These are phyloP conservation scores for Thecaphora thlaspeos DNA, from an alignment of 1,284 basidiomycete genomes.

Conservation along the genomic window DNA sequence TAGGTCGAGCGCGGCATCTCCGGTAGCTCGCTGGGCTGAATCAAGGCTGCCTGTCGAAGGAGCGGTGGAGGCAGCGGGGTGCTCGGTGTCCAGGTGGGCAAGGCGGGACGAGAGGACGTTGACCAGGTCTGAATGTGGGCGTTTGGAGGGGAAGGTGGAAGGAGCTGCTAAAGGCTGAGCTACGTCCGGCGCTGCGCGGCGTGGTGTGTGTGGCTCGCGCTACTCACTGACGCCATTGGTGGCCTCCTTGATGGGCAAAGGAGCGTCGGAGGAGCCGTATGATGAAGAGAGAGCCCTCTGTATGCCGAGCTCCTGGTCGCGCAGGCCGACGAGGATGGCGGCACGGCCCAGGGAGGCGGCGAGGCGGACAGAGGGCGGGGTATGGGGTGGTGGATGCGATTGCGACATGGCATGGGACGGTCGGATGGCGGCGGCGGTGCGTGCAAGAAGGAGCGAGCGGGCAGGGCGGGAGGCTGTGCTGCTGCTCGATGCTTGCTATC, in stretches of 20 bases:
- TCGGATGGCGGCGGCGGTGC: no score
- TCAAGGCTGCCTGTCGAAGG: no score
- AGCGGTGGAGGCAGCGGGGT: neutral
- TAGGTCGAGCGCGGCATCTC: slow-evolving; percentile 19
- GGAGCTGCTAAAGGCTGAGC: slow-evolving; percentile 13
- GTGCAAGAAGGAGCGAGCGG: no score
- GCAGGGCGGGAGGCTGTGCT: no score
- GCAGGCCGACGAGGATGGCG: slow-evolving; percentile 16
- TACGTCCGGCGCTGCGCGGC: no score
- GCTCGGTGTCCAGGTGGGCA: slow-evolving; percentile 8
- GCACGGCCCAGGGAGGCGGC: neutral
- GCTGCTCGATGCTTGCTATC: no score
- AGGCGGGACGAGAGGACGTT: slow-evolving; percentile 10
- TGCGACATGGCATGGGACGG: no score
- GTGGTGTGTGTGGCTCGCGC: no score
- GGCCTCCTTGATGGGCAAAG: slow-evolving; percentile 11
- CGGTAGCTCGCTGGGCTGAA: slow-evolving; percentile 4
- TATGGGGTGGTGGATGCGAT: neutral
- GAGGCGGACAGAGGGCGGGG: neutral
- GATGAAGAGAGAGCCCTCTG: slow-evolving; percentile 10
- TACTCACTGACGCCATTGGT: slow-evolving; percentile 10
- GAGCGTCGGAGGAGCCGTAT: no score
- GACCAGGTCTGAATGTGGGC: slow-evolving; percentile 6
- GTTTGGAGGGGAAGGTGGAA: slow-evolving; percentile 7
- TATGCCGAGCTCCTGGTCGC: slow-evolving; percentile 24